Evolutionary conservation across 116 monocot genomes (phyloP), one percentile per base, ranked within the genome.

Genomic region (Cymodocea nodosa): DNA sequence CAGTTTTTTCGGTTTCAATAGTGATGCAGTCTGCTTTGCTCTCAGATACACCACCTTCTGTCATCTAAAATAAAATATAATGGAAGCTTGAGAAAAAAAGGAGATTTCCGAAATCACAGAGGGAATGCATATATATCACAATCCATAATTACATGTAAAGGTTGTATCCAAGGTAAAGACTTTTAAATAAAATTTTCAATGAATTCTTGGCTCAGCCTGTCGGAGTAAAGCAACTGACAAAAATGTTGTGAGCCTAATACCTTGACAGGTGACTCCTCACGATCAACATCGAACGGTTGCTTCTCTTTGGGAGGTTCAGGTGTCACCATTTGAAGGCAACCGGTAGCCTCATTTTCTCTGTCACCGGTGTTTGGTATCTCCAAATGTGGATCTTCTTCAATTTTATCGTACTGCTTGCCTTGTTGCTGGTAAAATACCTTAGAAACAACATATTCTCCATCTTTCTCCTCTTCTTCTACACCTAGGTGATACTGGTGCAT

Each of bases 401-500:
- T 78, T 56, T 73, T 91, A 3, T 85, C 83, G 64, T 65, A 71
- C 35, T 74, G 74, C 76, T 85, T 91, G 23, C 64, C 60, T 66
- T 94, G 94, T 62, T 94, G 94, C 70, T 94, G 93, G 79, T 64
- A 85, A 64, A 87, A 85, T 74, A 97, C 54, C 74, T 97, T 97
- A n/a, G 97, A 97, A 37, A 97, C 91, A 52, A 97, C 91, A 81
- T 78, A 88, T 37, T 91, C 76, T 34, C 87, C 85, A 53, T 97
- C 84, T 22, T 70, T 78, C 60, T 97, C 97, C 74, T 97, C 81
- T 61, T 97, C 97, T 15, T 71, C 88, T 24, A 65, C 76, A n/a
- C 97, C 97, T 12, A 97, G 74, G 62, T 97, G 97, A 74, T 91
- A 88, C 55, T 97, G 97, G 61, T 97, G 97, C 87, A 97, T 97